phyloP scores from a whole-genome alignment of 2,329 filamentous ascomycete genomes.

The Didymella lethalis region DNA sequence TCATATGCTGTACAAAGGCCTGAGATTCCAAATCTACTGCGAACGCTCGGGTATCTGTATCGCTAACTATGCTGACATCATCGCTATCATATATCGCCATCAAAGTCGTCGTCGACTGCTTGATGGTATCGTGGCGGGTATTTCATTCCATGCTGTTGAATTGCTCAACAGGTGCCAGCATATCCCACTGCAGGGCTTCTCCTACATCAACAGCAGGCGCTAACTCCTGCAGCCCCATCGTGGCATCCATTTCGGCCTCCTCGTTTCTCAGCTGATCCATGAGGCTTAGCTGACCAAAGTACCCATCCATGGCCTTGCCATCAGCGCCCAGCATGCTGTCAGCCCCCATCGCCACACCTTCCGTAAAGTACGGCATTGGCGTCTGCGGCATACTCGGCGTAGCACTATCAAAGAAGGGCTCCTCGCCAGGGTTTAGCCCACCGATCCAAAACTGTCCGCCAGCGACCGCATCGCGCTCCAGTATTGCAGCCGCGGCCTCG shows the following conservation, averaged over 20 bases:
- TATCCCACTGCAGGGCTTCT: constrained; percentile 34
- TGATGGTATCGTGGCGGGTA: too few species aligned
- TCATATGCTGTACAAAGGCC: background rate
- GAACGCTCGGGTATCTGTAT: constrained; percentile 5
- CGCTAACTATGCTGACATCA: background rate
- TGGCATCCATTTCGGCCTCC: constrained; percentile 36
- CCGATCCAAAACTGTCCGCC: constrained; percentile 59
- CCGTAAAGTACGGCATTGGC: constrained; percentile 35
- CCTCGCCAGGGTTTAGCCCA: constrained; percentile 39
- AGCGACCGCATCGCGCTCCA: constrained; percentile 51
- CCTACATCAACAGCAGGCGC: constrained; percentile 32
- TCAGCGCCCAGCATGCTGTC: constrained; percentile 7
- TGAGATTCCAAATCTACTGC: background rate
- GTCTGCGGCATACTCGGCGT: constrained; percentile 45
- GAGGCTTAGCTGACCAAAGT: constrained; percentile 12
- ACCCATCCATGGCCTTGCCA: constrained; percentile 14
- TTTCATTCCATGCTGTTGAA: constrained; percentile 26
- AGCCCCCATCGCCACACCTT: constrained; percentile 3
- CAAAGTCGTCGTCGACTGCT: background rate
- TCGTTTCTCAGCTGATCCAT: constrained; percentile 32
- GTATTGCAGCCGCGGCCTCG: constrained; percentile 50
- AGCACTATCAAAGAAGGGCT: constrained; percentile 17
- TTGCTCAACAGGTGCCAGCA: constrained; percentile 38
- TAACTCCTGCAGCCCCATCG: constrained; percentile 34
- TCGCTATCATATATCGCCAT: background rate